Evolutionary conservation across 257 asterid genomes (phyloP), one percentile per base, ranked within the genome.

Genomic region (Cordia subcordata): DNA sequence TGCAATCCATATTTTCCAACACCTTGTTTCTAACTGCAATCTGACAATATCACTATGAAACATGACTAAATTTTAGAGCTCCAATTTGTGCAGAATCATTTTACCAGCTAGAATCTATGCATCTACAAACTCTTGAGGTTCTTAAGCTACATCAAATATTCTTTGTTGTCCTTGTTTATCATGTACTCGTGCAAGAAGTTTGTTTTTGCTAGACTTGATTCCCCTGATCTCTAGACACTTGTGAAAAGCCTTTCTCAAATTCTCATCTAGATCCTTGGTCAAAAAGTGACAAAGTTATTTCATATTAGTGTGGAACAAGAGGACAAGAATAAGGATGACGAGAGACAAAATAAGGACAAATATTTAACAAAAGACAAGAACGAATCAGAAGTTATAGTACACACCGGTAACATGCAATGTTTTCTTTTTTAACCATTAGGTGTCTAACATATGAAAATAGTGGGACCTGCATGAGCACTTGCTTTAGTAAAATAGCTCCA

Each of bases 151-250:
- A 69, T 46, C 14, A 69, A 13, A n/a, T 86, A 93, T 62, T 93
- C 99, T 51, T 70, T 85, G 59, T 65, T 53, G 42, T 93, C 99
- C 62, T 93, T 93, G 72, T 78, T 76, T 22, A 86, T 61, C 97
- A 93, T 86, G 73, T 79, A 89, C 59, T 75, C 95, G 0, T 82
- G 94, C 91, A 93, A 83, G 73, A 73, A 86, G 76, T 85, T 86
- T 22, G 96, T 86, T 2, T n/a, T 88, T 71, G 74, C 86, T n/a
- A n/a, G n/a, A n/a, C n/a, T n/a, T n/a, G n/a, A n/a, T 83, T 64
- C 97, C 99, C 74, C 96, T 77, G 10, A 81, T 74, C 77, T 93
- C 96, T 44, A 93, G 74, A 74, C 86, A 93, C 86, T 89, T 89
- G 80, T 77, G 90, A 79, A 93, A 93, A 42, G 95, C 93, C 78